A percentile compares a stretch with the other conserved stretches of the same genome.
Conservation (phyloP, 352 stramenopile genomes). For the Globisporangium cederbergense region DNA sequence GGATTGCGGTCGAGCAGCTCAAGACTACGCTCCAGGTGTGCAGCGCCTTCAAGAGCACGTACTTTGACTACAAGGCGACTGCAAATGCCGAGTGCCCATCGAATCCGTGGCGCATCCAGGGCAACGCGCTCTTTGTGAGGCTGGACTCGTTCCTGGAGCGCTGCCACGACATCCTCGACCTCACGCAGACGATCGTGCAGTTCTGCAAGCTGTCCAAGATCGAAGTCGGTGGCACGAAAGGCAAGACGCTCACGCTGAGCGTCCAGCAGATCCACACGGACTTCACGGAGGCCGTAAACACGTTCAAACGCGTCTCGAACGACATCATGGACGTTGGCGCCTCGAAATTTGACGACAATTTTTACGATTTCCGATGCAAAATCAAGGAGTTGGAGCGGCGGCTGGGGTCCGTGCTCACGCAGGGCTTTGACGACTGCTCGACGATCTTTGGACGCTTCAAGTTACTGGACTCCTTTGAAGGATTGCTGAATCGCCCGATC, state of each 20-base stretch:
- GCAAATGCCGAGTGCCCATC: conserved; percentile 95
- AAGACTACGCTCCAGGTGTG: conserved; percentile 94
- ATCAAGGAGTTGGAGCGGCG: conserved; percentile 98
- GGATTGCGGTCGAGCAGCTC: conserved; percentile 92
- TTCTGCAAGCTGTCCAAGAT: conserved; percentile 98
- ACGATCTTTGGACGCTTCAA: conserved; percentile 98
- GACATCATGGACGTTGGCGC: conserved; percentile 98
- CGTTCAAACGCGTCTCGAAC: conserved; percentile 94
- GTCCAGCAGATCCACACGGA: conserved; percentile 96
- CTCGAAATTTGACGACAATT: conserved; percentile 97
- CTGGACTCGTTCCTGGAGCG: conserved; percentile 97
- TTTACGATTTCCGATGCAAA: conserved; percentile 96
- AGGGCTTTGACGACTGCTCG: conserved; percentile 97
- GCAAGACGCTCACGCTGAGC: conserved; percentile 91
- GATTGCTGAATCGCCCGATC: conserved; percentile 92
- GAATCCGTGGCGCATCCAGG: conserved; percentile 98
- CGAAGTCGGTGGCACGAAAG: conserved; percentile 96
- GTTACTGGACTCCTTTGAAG: conserved; percentile 96
- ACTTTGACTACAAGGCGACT: conserved; percentile 97
- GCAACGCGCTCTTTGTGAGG: conserved; percentile 96
- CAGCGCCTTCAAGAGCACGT: conserved; percentile 96
- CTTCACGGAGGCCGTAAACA: conserved; percentile 93
- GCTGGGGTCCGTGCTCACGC: conserved; percentile 94
- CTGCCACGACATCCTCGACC: conserved; percentile 97
- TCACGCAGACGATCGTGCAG: conserved; percentile 97